Evolutionary conservation across 345 rosid species (phyloP), one percentile per base, ranked within the genome.

Genomic region (Orychophragmus violaceus): DNA sequence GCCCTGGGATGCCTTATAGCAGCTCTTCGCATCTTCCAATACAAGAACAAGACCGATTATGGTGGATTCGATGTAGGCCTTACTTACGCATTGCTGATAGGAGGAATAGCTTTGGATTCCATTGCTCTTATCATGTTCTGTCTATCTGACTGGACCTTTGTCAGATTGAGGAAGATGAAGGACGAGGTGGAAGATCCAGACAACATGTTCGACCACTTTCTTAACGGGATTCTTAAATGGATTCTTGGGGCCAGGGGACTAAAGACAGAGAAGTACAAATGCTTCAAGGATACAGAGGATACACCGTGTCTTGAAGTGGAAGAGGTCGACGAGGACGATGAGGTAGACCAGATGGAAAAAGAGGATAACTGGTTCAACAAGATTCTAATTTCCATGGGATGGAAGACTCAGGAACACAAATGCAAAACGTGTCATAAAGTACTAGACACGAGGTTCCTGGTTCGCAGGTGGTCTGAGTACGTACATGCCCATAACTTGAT

Each of bases 111-210:
- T 29, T 28, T 81, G 13, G 83, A 83, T 45, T 9, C 14, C 13
- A 37, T 84, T 12, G 74, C 85, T 8, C 16, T 84, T 10, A 1
- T 75, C 54, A 82, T 81, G 88, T 75, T 79, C 32, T 17, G 79
- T 65, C 69, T 82, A 46, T 88, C 93, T 2, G 83, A 90, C 41
- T 81, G 95, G 93, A 82, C 78, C 0, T 72, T 82, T 3, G 80
- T 67, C 22, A 14, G 55, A 32, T 35, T 78, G 30, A 35, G 51
- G 54, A 64, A 62, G 42, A 23, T 65, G 11, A 75, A 54, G 46
- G 66, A 44, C 1, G 46, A 71, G 24, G 37, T 75, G 8, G 70
- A 41, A 0, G 28, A 41, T 36, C 1, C 2, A 24, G 71, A 53
- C n/a, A 36, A 36, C 11, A 0, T 3, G 30, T 0, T 5, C 1